Base-by-base conservation (phyloP, 129 eudicot species). In the Lactuca sativa region DNA sequence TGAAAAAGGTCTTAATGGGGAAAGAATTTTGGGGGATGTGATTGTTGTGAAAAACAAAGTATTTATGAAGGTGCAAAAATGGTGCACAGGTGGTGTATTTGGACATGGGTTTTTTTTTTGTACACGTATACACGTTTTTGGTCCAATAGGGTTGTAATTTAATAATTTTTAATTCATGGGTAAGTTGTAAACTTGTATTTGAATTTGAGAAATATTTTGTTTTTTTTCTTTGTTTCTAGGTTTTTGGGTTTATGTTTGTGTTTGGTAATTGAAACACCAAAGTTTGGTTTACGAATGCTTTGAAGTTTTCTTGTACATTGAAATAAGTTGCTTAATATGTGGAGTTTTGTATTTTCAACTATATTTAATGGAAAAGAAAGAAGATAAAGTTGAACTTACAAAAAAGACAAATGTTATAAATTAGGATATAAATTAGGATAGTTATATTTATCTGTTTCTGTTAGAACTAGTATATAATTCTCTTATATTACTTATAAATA, bases 81-180 rank as follows among this genome's bases (percentile, higher is more conserved):
- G 69, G 34, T 56, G 78, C 59, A 47, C 59, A 8, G 21, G 30
- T 0, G 15, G 15, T 53, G 9, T 25, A 25, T 25, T 38, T 62
- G 51, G 67, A 31, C 63, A 5, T 6, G 0, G 61, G 31, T 59
- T 58, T 71, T 71, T 71, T 71, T 37, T 61, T 14, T 34, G 36
- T 34, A 58, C 30, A 33, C 18, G 9, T 8, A 32, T 44, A 52
- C 77, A 67, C 63, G 33, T 25, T 21, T 54, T 55, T 33, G 2
- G 52, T 44, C 36, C 74, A 66, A 21, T 58, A 21, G 61, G 62
- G 44, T 75, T 66, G 74, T 75, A 74, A 74, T 74, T 66, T 60
- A 52, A 74, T 66, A 47, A 61, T 40, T 64, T 74, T 40, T 58
- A 65, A 67, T 66, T 59, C 43, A 56, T 56, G 70, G 40, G 53